Conservation (phyloP, 225 moss, liverwort and hornwort genomes). For the Straminergon stramineum region DNA sequence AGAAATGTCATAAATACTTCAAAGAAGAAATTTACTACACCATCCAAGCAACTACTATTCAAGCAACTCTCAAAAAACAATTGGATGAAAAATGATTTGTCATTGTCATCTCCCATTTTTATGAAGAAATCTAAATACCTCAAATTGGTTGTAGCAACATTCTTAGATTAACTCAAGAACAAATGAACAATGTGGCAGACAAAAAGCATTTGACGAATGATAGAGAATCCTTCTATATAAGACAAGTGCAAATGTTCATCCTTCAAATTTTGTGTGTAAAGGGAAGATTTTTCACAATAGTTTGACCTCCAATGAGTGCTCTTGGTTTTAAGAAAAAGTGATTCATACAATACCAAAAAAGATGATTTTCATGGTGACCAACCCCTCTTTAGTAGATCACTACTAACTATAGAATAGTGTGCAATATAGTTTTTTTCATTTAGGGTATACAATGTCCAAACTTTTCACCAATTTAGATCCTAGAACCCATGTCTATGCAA, state of each 20-base stretch:
- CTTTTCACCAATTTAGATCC: too few relatives aligned
- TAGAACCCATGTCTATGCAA: too few relatives aligned
- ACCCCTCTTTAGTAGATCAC: not conserved
- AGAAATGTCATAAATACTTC: too few relatives aligned
- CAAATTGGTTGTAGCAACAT: too few relatives aligned
- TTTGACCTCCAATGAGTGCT: not conserved
- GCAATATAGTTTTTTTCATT: not conserved
- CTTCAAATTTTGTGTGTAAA: not conserved
- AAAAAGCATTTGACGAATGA: too few relatives aligned
- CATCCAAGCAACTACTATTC: not conserved
- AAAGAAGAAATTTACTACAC: too few relatives aligned
- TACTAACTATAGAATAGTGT: not conserved
- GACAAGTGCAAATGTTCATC: too few relatives aligned
- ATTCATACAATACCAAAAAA: fast-evolving
- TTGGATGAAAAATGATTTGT: not conserved
- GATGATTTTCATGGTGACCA: not conserved
- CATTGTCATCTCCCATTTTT: not conserved
- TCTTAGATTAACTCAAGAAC: too few relatives aligned
- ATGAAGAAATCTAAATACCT: too few relatives aligned
- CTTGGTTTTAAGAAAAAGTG: not conserved
- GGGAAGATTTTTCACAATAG: not conserved
- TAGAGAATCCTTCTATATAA: too few relatives aligned
- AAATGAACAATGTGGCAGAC: fast-evolving
- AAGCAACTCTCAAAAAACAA: not conserved
- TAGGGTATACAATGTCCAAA: not conserved